Base-by-base conservation (phyloP, 805 yeast species). In the Suhomyces sp. region DNA sequence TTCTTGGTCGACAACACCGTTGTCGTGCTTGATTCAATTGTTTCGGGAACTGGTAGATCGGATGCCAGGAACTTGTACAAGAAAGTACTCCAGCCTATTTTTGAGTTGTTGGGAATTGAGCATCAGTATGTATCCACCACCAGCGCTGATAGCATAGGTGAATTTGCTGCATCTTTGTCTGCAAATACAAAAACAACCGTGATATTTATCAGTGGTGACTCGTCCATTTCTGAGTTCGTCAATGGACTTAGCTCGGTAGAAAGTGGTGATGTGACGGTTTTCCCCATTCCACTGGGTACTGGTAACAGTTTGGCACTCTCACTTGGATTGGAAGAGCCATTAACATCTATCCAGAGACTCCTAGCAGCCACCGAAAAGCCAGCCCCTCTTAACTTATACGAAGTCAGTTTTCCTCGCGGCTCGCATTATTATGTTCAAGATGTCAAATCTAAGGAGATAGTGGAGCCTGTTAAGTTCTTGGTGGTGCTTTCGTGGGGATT, bases 401-500 rank as follows among this genome's bases (percentile, higher is more conserved):
- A 69, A 33, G 80, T 78, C 2, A 50, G 54, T 0, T 77, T 85
- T 52, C 81, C 84, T 0, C 46, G 52, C 6, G 68, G 64, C 3
- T 65, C 76, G 2, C 54, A 60, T 38, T 50, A 58, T 44, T 50
- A 63, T 24, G 52, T 59, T 1, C 62, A 60, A 35, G 65, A 65
- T 29, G 66, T 64, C 6, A 55, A 54, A 31, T 52, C 46, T 1
- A 44, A 40, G 5, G 53, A 52, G 6, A 48, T 63, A 4, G 48
- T 52, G 0, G 46, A 49, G 15, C 66, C 70, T 6, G 55, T 69
- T n/a, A 60, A 63, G 49, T 74, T 85, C 62, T 54, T 80, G 15
- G 89, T 89, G 2, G 96, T 91, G 8, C 76, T 83, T 0, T 88
- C 96, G 0, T 85, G 96, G 89, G 96, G 87, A 0, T 81, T 90